Evolutionary conservation across 805 yeast genomes (phyloP).

Genomic region (Spencermartinsiella europaea): DNA sequence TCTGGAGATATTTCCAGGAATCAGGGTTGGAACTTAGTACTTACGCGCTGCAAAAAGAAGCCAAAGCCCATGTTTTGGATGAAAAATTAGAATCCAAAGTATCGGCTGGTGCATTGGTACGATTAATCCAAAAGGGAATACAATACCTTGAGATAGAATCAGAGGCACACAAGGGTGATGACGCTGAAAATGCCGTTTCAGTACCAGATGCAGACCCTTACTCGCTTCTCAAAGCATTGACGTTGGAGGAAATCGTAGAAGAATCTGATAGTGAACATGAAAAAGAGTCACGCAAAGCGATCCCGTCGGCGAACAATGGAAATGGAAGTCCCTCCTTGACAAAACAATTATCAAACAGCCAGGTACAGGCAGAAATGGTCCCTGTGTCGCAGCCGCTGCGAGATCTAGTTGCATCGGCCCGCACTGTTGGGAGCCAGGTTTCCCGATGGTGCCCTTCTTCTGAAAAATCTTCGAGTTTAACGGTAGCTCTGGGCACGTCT

Average conservation of each 20-base stretch:
- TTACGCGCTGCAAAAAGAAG: constrained; percentile 71
- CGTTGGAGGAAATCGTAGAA: constrained; percentile 7
- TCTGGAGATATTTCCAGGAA: constrained; percentile 92
- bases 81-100: constrained; percentile 44
- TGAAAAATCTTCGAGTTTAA: not conserved
- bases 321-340: not conserved
- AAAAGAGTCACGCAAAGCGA: too few relatives aligned
- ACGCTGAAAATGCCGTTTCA: constrained; percentile 6
- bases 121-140: constrained; percentile 80
- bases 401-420: not conserved
- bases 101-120: constrained; percentile 78
- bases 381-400: not conserved
- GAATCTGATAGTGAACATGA: constrained; percentile 8
- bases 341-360: not conserved
- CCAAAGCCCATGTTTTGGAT: constrained; percentile 57
- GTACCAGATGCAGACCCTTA: constrained; percentile 23
- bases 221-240: constrained; percentile 18
- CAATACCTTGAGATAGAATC: constrained; percentile 69
- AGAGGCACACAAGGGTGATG: constrained; percentile 34
- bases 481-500: constrained; percentile 12
- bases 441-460: not conserved
- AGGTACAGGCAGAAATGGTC: constrained; percentile 1
- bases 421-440: not conserved
- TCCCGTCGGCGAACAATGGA: too few relatives aligned
- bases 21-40: constrained; percentile 65